A percentile compares a stretch with the other conserved stretches of the same genome.
Conservation (phyloP, 441 rosid species). For the Populus trichocarpa region DNA sequence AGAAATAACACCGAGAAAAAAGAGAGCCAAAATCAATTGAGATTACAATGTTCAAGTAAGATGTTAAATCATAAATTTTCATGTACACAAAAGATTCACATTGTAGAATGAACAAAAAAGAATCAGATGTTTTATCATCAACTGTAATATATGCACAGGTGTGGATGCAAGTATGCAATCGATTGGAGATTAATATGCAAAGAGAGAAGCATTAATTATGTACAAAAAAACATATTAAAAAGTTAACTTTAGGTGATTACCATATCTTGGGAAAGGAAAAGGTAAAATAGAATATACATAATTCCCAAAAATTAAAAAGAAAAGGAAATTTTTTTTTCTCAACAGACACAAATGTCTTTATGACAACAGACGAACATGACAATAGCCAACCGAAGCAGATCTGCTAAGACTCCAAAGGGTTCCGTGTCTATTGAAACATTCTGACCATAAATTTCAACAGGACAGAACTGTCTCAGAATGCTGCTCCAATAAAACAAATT, state of each 20-base stretch:
- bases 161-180: neutral
- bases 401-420: neutral
- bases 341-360: neutral
- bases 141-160: neutral
- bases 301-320: too few species aligned
- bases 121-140: neutral
- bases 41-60: neutral
- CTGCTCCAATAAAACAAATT: neutral
- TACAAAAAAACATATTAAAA: neutral
- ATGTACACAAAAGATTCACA: neutral
- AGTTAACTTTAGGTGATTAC: neutral
- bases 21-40: neutral
- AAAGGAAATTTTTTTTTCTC: neutral
- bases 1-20: slow-evolving; percentile 9
- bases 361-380: neutral
- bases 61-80: neutral
- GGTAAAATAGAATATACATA: neutral
- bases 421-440: neutral
- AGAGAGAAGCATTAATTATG: neutral
- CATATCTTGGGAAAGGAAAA: neutral
- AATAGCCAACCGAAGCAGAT: neutral
- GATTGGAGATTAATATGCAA: neutral
- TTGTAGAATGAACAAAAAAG: neutral
- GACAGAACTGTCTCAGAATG: neutral
- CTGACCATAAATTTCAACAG: neutral